These are phyloP conservation scores for Tolypocladium album DNA, from an alignment of 2,329 filamentous ascomycete genomes.

Conservation along the genomic window DNA sequence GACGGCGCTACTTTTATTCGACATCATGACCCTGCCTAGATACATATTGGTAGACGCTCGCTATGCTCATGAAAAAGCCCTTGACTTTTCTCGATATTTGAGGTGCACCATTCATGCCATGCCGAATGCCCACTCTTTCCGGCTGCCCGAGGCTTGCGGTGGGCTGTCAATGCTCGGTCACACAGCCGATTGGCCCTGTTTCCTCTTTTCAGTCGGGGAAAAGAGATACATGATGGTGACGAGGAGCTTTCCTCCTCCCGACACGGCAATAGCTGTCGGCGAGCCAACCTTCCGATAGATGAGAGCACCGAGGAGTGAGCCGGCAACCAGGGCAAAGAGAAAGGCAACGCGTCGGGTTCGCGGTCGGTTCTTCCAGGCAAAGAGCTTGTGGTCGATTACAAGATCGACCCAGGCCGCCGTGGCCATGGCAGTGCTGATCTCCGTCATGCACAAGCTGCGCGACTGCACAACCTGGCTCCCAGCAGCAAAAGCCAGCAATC, in stretches of 20 bases:
- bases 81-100: not conserved
- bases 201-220: conserved; percentile 7
- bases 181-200: conserved; percentile 1
- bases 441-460: conserved; percentile 42
- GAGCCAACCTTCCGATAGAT: conserved; percentile 23
- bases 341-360: conserved; percentile 40
- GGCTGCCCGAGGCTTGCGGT: not conserved
- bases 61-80: not conserved
- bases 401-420: conserved; percentile 53
- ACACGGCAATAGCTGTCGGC: conserved; percentile 12
- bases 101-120: not conserved
- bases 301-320: conserved; percentile 39
- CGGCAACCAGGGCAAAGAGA: conserved; percentile 32
- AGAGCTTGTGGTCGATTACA: conserved; percentile 41
- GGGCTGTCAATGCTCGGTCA: not conserved
- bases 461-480: conserved; percentile 50
- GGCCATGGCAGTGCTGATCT: conserved; percentile 55
- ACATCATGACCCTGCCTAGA: not conserved
- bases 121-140: not conserved
- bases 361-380: conserved; percentile 33
- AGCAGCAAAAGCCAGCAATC: conserved; percentile 41
- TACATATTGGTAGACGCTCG: not conserved
- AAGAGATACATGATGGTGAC: conserved; percentile 11
- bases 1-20: not conserved
- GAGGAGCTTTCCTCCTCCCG: conserved; percentile 13